Evolutionary conservation across 257 asterid species (phyloP).

Genomic region (Solanum pimpinellifolium): DNA sequence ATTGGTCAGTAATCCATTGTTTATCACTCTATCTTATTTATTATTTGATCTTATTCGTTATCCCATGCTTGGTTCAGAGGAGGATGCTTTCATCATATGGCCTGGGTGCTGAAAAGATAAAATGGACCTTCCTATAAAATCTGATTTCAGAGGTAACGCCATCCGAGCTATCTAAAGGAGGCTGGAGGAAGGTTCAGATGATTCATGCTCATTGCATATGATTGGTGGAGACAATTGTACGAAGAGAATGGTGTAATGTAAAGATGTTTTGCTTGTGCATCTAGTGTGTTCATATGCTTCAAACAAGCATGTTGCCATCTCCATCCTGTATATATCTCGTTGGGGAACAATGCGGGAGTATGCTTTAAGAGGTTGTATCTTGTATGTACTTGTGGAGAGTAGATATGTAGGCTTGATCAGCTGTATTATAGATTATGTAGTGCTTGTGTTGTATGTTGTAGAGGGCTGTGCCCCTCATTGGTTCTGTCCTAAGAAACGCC

Average conservation of each 20-base stretch:
- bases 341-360: background rate
- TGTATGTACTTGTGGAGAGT: background rate
- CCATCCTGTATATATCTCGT: background rate
- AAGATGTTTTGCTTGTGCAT: background rate
- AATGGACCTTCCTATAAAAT: background rate
- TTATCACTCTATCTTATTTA: background rate
- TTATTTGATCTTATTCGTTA: background rate
- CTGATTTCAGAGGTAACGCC: constrained; percentile 3
- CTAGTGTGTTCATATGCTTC: background rate
- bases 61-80: constrained; percentile 39
- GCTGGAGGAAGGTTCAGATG: background rate
- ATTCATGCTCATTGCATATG: background rate
- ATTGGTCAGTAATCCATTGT: background rate
- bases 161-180: background rate
- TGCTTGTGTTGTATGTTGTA: background rate
- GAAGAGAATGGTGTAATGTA: background rate
- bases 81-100: constrained; percentile 31
- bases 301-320: background rate
- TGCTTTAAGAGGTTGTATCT: background rate
- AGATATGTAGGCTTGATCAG: background rate
- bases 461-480: background rate
- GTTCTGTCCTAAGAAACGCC: background rate
- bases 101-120: constrained; percentile 5
- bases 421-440: background rate
- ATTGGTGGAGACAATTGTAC: background rate